Conservation (phyloP, 2,329 filamentous ascomycete genomes). For the Stenocarpella maydis region DNA sequence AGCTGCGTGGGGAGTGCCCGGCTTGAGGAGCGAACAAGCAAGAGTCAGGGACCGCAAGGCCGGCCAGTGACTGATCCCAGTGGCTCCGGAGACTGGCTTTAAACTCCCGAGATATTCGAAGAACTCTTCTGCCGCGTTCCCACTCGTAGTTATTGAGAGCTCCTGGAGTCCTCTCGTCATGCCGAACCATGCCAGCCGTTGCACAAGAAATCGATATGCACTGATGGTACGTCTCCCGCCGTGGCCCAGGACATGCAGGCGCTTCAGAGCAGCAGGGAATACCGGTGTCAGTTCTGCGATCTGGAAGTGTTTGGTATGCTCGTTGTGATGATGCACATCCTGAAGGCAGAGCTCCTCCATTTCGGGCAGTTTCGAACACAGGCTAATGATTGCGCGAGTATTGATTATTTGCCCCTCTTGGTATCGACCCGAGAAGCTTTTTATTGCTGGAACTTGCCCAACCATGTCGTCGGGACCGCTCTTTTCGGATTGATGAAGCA, state of each 20-base stretch:
- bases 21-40: too few species aligned
- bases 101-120: too few species aligned
- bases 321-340: not conserved
- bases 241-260: not conserved
- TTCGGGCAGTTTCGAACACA: not conserved
- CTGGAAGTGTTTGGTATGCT: not conserved
- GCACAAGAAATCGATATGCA: too few species aligned
- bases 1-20: too few species aligned
- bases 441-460: not conserved
- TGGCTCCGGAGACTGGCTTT: too few species aligned
- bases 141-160: too few species aligned
- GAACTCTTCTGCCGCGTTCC: too few species aligned
- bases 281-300: not conserved
- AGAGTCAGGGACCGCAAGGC: too few species aligned
- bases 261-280: not conserved
- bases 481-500: too few species aligned
- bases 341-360: slow-evolving; percentile 1
- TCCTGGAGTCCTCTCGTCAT: too few species aligned
- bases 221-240: not conserved
- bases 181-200: too few species aligned
- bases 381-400: not conserved
- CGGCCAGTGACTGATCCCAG: too few species aligned
- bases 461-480: not conserved
- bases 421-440: not conserved
- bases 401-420: not conserved